Base-by-base conservation (phyloP, 140 eudicot genomes). In the Oenanthe javanica region DNA sequence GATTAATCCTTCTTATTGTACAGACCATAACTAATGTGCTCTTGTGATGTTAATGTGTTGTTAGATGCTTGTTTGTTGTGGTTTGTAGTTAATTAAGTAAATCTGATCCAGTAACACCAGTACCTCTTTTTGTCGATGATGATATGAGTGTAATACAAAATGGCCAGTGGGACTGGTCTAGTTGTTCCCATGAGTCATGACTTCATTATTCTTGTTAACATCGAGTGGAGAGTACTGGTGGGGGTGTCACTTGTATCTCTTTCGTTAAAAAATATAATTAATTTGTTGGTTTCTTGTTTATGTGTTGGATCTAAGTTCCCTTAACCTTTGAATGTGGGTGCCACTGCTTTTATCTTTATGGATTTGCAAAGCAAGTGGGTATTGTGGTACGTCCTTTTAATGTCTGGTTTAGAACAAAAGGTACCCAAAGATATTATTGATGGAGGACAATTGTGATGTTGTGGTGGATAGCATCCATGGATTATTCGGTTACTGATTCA, bases 1-100 rank as follows among this genome's bases (percentile, higher is more conserved):
- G 78, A 36, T 48, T 50, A 72, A 71, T 75, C 67, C 76, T 81
- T 88, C 71, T 79, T 76, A 66, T 43, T 87, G 96, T 91, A 86
- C 86, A 89, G 91, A 86, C 89, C 88, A 84, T 61, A 66, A 76
- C n/a, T 31, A n/a, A 46, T 0, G 23, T 66, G 61, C 72, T 61
- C 25, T 50, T 46, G 31, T 66, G 72, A 49, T 63, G 21, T 48
- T 46, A 19, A 45, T 79, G 18, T 79, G 23, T 18, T 79, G 63
- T 43, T 79, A 47, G 76, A 76, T 73, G 61, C 78, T 86, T 45
- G n/a, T 84, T 49, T 86, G 70, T 78, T 84, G 61, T 80, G 61
- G 72, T 38, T 72, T 47, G 61, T 79, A 45, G 14, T 45, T 78
- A 55, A 76, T 40, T 57, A 54, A 54, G 15, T 78, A 10, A 23